phyloP scores from a whole-genome alignment of 2,329 filamentous ascomycete species.

The Knoxdaviesia capensis region DNA sequence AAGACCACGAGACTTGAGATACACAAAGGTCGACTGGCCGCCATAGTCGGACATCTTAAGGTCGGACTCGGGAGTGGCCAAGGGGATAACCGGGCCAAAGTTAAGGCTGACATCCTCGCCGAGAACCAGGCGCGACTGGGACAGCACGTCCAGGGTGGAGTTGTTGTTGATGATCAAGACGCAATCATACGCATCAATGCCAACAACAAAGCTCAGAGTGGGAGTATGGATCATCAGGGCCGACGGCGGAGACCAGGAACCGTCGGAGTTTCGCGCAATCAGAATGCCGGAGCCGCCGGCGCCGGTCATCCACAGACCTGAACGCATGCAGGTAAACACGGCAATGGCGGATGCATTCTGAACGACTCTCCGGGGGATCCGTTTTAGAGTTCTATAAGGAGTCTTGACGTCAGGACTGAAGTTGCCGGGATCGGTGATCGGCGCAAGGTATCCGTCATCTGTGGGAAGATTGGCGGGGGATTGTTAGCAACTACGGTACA shows the following conservation, averaged over 20 bases:
- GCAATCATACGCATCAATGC: conserved; percentile 90
- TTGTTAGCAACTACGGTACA: too few relatives aligned
- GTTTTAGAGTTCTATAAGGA: conserved; percentile 41
- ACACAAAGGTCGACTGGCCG: conserved; percentile 33
- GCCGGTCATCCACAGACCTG: conserved; percentile 77
- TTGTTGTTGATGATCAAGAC: conserved; percentile 82
- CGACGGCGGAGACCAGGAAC: conserved; percentile 78
- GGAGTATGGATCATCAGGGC: conserved; percentile 82
- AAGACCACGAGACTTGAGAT: conserved; percentile 37
- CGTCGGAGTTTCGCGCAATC: conserved; percentile 65
- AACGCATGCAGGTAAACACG: conserved; percentile 91
- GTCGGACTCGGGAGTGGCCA: conserved; percentile 30
- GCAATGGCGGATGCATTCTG: conserved; percentile 77
- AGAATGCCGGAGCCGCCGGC: conserved; percentile 79
- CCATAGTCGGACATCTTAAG: conserved; percentile 30
- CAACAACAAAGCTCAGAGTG: conserved; percentile 72
- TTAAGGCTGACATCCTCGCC: conserved; percentile 63
- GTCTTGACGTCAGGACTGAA: conserved; percentile 20
- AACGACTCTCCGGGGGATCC: conserved; percentile 73
- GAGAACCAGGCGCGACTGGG: conserved; percentile 56
- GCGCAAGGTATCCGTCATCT: conserved; percentile 36
- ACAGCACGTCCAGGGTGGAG: conserved; percentile 67
- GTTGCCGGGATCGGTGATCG: conserved; percentile 12
- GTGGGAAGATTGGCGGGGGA: too few relatives aligned
- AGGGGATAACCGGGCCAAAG: conserved; percentile 48